Percentiles rank a stretch among this genome's conserved stretches.
These are phyloP conservation scores for Flaveria brownii DNA, from an alignment of 129 eudicot genomes.

Conservation along the genomic window DNA sequence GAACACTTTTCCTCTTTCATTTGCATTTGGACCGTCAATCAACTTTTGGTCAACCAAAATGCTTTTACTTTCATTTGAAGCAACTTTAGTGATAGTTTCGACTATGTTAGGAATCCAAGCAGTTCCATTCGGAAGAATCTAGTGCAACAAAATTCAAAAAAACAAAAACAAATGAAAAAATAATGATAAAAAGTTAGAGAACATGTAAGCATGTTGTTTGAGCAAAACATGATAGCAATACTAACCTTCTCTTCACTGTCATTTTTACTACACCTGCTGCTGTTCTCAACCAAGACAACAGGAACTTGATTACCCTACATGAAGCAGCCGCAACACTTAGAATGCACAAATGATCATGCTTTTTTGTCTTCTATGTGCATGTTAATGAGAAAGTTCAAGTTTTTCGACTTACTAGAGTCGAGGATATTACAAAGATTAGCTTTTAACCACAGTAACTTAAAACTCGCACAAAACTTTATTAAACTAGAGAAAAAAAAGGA, in stretches of 20 bases:
- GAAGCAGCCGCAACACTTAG: conserved; percentile 21
- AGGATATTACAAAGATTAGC: not conserved
- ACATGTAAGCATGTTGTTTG: not conserved
- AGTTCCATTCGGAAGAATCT: conserved; percentile 86
- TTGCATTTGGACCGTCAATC: conserved; percentile 90
- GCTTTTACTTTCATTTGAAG: conserved; percentile 60
- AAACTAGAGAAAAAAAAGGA: not conserved
- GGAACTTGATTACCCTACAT: conserved; percentile 58
- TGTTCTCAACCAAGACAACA: conserved; percentile 90
- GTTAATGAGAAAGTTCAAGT: not conserved
- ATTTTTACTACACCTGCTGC: conserved; percentile 88
- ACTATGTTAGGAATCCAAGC: conserved; percentile 87
- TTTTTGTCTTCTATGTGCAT: conserved; percentile 1
- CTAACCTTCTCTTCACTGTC: conserved; percentile 82
- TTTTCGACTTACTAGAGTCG: not conserved
- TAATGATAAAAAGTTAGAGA: not conserved
- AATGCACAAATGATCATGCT: not conserved
- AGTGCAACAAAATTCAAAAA: not conserved
- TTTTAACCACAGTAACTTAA: conserved; percentile 6
- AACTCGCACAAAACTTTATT: not conserved
- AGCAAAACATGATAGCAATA: not conserved
- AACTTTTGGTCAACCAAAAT: conserved; percentile 80
- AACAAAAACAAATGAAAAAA: not conserved
- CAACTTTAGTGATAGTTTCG: conserved; percentile 60
- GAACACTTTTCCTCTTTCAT: conserved; percentile 59